A percentile compares a stretch with the other conserved stretches of the same genome.
Conservation (phyloP, 2,329 filamentous ascomycete species). For the Penicillium hordei region DNA sequence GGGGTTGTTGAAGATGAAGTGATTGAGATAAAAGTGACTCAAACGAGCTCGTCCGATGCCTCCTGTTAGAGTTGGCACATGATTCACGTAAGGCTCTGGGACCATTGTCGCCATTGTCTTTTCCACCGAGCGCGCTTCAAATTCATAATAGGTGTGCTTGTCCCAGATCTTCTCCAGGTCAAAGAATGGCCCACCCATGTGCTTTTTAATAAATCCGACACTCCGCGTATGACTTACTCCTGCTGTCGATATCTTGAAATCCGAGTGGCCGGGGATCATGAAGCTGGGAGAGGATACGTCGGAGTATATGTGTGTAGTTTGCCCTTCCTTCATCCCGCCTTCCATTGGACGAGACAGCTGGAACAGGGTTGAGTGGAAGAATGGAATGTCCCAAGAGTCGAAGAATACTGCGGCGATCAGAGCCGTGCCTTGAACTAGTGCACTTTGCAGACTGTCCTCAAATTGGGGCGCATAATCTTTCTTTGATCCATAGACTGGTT, state of each 20-base stretch:
- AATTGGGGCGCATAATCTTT: constrained; percentile 23
- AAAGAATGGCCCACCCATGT: constrained; percentile 65
- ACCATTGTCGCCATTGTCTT: constrained; percentile 83
- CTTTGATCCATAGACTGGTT: constrained; percentile 29
- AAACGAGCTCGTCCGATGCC: constrained; percentile 66
- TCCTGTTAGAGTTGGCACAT: constrained; percentile 69
- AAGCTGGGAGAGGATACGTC: constrained; percentile 48
- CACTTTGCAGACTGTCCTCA: constrained; percentile 7
- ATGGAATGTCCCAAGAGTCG: constrained; percentile 16
- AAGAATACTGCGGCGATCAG: constrained; percentile 22
- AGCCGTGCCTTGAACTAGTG: neutral
- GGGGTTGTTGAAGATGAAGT: constrained; percentile 75
- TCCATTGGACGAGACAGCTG: constrained; percentile 18
- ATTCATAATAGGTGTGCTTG: constrained; percentile 72
- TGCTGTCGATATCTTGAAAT: constrained; percentile 57
- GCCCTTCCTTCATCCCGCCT: neutral
- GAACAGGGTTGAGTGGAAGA: constrained; percentile 9
- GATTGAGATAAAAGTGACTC: constrained; percentile 67
- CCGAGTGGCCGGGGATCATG: constrained; percentile 51
- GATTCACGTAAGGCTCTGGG: constrained; percentile 74
- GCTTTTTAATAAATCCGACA: constrained; percentile 63
- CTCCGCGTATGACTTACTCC: constrained; percentile 66
- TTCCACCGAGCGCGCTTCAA: constrained; percentile 65
- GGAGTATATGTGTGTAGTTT: constrained; percentile 44
- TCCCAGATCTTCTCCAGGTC: constrained; percentile 78